Evolutionary conservation across 2,329 filamentous ascomycete genomes (phyloP), one percentile per base, ranked within the genome.

Genomic region (Sclerotinia subarctica): DNA sequence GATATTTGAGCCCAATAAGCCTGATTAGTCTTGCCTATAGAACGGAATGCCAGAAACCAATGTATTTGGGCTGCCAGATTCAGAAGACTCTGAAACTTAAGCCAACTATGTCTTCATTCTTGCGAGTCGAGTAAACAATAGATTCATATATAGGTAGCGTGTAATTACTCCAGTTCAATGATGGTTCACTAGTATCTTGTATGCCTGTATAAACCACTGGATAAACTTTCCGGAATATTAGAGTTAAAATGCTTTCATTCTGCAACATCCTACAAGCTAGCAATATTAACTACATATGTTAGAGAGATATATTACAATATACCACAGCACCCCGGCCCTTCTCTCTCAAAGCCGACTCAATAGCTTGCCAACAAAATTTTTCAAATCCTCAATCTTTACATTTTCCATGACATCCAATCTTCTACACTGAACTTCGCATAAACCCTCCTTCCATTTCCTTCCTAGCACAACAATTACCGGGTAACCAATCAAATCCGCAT

Each of bases 401-500:
- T 77, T 68, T 56, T 73, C 60, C 17, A 59, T 66, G 24, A 74
- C 56, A 4, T 71, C 56, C 53, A 78, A 58, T 38, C 75, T 71
- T 57, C 76, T 71, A 70, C 77, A 78, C 62, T 78, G 76, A 17
- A 78, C 72, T 64, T 78, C 76, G 64, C 74, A 76, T 24, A 72
- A 59, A 49, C 67, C 69, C 17, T 75, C 72, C 24, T 69, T 81
- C 89, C 91, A 96, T 4, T 81, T 82, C 70, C 86, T 89, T 0
- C 94, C 94, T 44, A 98, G 78, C 2, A 97, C 84, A 17, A 97
- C 82, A 11, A 94, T 83, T 17, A 98, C 83, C 0, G 94, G 94
- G 77, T 96, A 97, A 3, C 95, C 95, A 66, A 94, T 87, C 68
- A 95, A 77, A 78, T 98, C 94, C 1, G 94, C 95, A 79, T 99